A percentile compares a stretch with the other conserved stretches of the same genome.
Conservation (phyloP, 306 rosid genomes). For the Vigna mungo region DNA sequence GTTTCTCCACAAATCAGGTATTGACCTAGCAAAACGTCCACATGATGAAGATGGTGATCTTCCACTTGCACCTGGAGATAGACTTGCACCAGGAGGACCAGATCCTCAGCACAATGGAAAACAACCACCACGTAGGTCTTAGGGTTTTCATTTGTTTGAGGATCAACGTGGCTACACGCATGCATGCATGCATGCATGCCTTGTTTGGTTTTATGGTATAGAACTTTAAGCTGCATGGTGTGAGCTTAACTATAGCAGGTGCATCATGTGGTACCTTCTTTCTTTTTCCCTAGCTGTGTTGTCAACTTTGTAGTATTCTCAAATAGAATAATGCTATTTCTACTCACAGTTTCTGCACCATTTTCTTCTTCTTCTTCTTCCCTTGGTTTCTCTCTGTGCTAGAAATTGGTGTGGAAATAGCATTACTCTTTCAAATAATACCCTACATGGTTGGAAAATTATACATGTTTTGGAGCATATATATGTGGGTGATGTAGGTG, state of each 20-base stretch:
- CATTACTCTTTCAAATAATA: conserved; percentile 19
- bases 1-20: conserved; percentile 50
- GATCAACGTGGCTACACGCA: not conserved
- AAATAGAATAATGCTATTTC: conserved; percentile 18
- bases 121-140: not conserved
- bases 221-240: not conserved
- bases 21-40: conserved; percentile 36
- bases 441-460: not conserved
- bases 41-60: conserved; percentile 1
- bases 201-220: not conserved
- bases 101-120: conserved; percentile 56
- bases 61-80: conserved; percentile 32
- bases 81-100: conserved; percentile 63
- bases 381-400: not conserved
- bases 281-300: not conserved
- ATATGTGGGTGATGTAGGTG: too few species aligned
- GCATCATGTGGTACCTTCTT: not conserved
- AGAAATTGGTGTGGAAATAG: conserved; percentile 14
- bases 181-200: not conserved
- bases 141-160: not conserved
- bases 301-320: not conserved
- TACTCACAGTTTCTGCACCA: not conserved
- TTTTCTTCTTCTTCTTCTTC: not conserved
- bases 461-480: not conserved
- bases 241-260: not conserved